These are phyloP conservation scores for Porcisia deanei DNA, from an alignment of 208 protist species.

Conservation along the genomic window DNA sequence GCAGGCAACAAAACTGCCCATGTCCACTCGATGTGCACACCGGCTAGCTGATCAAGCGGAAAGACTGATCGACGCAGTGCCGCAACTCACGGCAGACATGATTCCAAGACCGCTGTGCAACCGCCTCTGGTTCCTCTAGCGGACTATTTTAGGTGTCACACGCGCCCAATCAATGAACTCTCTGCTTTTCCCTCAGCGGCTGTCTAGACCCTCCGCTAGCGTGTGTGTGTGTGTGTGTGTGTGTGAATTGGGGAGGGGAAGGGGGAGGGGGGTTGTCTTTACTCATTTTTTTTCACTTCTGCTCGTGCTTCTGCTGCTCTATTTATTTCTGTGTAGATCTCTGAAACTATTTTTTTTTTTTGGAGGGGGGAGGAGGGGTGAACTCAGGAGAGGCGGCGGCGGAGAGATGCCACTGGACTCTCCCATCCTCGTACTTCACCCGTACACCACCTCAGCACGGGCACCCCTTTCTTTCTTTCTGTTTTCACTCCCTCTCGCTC, in stretches of 20 bases:
- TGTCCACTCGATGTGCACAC: constrained; percentile 88
- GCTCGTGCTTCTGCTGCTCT: background rate
- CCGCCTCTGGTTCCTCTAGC: constrained; percentile 84
- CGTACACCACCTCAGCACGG: background rate
- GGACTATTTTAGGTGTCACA: background rate
- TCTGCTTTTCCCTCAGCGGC: background rate
- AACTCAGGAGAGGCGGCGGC: too few species aligned
- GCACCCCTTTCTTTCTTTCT: background rate
- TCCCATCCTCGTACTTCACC: background rate
- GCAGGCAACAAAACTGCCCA: constrained; percentile 89
- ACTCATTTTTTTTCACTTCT: constrained; percentile 7
- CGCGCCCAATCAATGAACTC: background rate
- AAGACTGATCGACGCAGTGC: constrained; percentile 73
- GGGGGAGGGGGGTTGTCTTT: background rate
- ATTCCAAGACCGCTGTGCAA: constrained; percentile 73
- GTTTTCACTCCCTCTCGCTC: too few species aligned
- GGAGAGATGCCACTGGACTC: too few species aligned
- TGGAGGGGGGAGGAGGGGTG: too few species aligned
- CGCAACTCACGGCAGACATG: constrained; percentile 64
- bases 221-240: background rate
- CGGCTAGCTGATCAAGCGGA: constrained; percentile 73
- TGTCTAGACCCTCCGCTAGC: background rate
- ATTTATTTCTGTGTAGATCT: too few species aligned
- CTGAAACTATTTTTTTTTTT: too few species aligned
- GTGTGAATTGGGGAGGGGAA: background rate